These are phyloP conservation scores for Globisporangium okanoganense DNA, from an alignment of 352 stramenopile genomes.

Conservation along the genomic window DNA sequence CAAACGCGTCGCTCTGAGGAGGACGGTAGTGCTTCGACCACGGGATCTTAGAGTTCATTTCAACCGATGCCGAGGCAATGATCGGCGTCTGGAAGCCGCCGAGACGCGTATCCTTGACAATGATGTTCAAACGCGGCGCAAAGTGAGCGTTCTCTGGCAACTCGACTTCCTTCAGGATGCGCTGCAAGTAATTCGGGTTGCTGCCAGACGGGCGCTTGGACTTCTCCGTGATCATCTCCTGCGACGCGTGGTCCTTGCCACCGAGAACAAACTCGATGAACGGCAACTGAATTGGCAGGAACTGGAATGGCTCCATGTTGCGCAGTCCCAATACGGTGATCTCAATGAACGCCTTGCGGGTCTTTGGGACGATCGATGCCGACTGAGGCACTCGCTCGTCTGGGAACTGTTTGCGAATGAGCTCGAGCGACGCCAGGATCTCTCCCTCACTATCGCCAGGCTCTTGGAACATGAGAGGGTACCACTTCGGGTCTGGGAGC, in stretches of 20 bases:
- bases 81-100: conserved; percentile 85
- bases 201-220: conserved; percentile 74
- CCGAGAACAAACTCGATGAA: conserved; percentile 88
- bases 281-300: conserved; percentile 84
- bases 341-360: conserved; percentile 74
- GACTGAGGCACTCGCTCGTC: conserved; percentile 55
- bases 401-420: conserved; percentile 69
- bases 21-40: conserved; percentile 76
- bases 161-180: conserved; percentile 85
- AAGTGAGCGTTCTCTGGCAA: conserved; percentile 89
- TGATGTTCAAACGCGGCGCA: conserved; percentile 85
- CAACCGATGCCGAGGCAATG: conserved; percentile 78
- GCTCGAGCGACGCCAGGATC: conserved; percentile 69
- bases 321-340: conserved; percentile 83
- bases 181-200: conserved; percentile 90
- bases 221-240: conserved; percentile 87
- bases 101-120: conserved; percentile 86
- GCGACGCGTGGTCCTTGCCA: conserved; percentile 66
- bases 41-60: conserved; percentile 82
- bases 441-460: conserved; percentile 77
- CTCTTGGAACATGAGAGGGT: conserved; percentile 73
- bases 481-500: conserved; percentile 72
- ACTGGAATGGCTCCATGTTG: conserved; percentile 87
- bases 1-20: conserved; percentile 62
- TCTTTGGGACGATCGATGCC: conserved; percentile 53